Evolutionary conservation across 1,284 basidiomycete genomes (phyloP), one percentile per base, ranked within the genome.

Genomic region (Ustilago shanxiensis): DNA sequence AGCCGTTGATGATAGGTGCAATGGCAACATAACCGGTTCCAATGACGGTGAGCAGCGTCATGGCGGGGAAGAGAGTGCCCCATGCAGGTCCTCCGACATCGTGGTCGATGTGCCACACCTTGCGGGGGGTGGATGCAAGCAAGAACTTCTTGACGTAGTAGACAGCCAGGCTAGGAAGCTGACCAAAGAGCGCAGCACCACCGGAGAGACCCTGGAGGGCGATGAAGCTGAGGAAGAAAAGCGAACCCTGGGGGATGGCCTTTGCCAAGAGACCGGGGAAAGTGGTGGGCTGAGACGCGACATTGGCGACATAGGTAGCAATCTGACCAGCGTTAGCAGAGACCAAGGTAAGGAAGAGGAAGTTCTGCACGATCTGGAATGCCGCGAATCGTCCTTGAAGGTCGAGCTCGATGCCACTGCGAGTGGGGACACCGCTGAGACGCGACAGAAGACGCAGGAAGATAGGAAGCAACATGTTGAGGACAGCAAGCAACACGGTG

Each of bases 391-490:
- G 90, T 5, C 91, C 91, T 93, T 98, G 97, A 74, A 98, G 88
- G 66, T 92, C 93, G 24, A 97, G 89, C 83, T 98, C 96, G 65
- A 98, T 88, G 7, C 91, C 92, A 2, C 92, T 93, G 33, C 88
- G 88, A 71, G 92, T 92, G 0, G 93, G 93, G 24, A 93, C 92
- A 37, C 94, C 93, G 86, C 95, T 92, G 69, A 94, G 91, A 31
- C 89, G 88, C 14, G 90, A 92, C 49, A 95, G 76, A 20, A 93
- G 90, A 66, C 92, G 90, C 58, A 98, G 87, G 24, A 98, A 83
- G 79, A 95, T 93, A 1, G 95, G 95, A 13, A 98, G 88, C 1
- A 98, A 89, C 90, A 94, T 91, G 91, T 96, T 95, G 58, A 98
- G 89, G 28, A 98, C 89, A 0, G 95, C 93, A 50, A 98, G 90